A percentile compares a stretch with the other conserved stretches of the same genome.
phyloP scores from a whole-genome alignment of 148 eudicot genomes.

The Fagopyrum homotropicum region DNA sequence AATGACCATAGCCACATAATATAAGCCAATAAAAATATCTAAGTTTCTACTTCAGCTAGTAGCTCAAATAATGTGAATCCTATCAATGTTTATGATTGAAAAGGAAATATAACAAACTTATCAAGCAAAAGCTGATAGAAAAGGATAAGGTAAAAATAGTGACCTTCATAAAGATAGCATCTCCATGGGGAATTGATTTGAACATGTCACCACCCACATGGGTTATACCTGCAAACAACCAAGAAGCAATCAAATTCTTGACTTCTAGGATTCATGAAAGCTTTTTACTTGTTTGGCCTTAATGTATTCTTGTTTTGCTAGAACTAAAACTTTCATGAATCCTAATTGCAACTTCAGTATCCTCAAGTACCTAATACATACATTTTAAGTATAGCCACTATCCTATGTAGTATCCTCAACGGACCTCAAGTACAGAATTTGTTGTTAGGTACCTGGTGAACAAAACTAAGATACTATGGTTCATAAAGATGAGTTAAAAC shows the following conservation, averaged over 20 bases:
- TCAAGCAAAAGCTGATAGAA: not conserved
- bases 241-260: not conserved
- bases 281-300: not conserved
- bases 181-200: slow-evolving; percentile 41
- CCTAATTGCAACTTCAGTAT: not conserved
- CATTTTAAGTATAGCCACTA: not conserved
- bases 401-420: not conserved
- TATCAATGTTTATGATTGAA: not conserved
- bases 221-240: slow-evolving; percentile 29
- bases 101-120: not conserved
- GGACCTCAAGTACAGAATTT: not conserved
- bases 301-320: too few relatives aligned
- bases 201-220: slow-evolving; percentile 62
- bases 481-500: not conserved
- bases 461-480: too few relatives aligned
- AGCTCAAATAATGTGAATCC: not conserved
- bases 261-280: not conserved
- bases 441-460: not conserved
- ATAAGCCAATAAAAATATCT: not conserved
- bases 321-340: too few relatives aligned
- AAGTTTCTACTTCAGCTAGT: not conserved
- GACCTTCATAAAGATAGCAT: slow-evolving; percentile 63
- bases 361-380: not conserved
- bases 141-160: not conserved
- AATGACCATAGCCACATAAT: not conserved